Percentiles rank a stretch among this genome's conserved stretches.
Evolutionary conservation across 164 flowering plant species (phyloP).

Genomic region (Stephania yunnanensis): DNA sequence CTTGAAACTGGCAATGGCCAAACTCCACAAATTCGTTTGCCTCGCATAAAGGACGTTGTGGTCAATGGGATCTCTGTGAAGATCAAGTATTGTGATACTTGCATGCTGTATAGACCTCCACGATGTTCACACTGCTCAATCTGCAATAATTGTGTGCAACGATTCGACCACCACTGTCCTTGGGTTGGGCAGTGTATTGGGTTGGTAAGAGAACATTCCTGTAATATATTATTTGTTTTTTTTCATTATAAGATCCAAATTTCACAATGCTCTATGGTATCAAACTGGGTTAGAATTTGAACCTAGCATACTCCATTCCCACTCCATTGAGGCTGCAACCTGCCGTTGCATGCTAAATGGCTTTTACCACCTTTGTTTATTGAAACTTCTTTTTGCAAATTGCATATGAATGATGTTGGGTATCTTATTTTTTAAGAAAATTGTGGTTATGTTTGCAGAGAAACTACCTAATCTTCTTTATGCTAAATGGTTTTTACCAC

Average conservation of each 20-base stretch:
- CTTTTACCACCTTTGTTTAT: background rate
- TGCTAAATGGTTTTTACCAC: no score
- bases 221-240: background rate
- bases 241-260: background rate
- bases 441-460: constrained; percentile 52
- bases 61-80: constrained; percentile 74
- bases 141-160: constrained; percentile 88
- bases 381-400: background rate
- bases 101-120: constrained; percentile 98
- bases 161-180: constrained; percentile 98
- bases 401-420: background rate
- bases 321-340: no score
- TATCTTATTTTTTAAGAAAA: background rate
- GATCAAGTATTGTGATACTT: constrained; percentile 93
- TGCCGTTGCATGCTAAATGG: no score
- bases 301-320: no score
- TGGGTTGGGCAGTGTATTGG: constrained; percentile 99
- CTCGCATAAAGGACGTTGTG: constrained; percentile 79
- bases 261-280: background rate
- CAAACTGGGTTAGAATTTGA: background rate
- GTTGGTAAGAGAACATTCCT: constrained; percentile 47
- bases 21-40: constrained; percentile 78
- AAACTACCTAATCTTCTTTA: constrained; percentile 89
- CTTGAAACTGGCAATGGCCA: constrained; percentile 59
- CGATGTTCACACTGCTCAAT: constrained; percentile 97